These are phyloP conservation scores for Hanseniaspora vineae DNA, from an alignment of 805 yeast species.

Conservation along the genomic window DNA sequence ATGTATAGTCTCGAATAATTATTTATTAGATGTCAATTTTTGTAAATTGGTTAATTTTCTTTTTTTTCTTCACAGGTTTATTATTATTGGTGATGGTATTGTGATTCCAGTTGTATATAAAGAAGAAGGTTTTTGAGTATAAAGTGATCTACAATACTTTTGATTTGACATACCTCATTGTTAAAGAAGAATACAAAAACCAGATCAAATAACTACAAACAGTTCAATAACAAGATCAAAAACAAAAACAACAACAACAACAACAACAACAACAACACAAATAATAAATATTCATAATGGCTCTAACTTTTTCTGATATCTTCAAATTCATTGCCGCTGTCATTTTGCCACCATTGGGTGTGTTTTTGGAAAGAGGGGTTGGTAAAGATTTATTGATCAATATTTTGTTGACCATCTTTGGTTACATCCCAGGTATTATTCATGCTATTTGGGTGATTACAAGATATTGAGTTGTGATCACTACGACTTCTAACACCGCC, in stretches of 20 bases:
- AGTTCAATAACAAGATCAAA: neutral
- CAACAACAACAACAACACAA: neutral
- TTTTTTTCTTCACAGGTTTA: no score
- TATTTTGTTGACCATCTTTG: slow-evolving; percentile 49
- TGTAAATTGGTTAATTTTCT: no score
- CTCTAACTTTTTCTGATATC: slow-evolving; percentile 5
- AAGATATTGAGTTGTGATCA: slow-evolving; percentile 12
- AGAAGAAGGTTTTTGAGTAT: no score
- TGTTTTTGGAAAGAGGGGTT: slow-evolving; percentile 41
- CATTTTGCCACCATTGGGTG: slow-evolving; percentile 46
- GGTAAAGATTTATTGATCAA: slow-evolving; percentile 26
- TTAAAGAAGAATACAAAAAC: no score
- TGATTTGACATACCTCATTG: no score
- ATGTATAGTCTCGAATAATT: no score
- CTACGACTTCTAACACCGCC: no score
- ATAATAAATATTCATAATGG: slow-evolving; percentile 1
- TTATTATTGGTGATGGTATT: no score
- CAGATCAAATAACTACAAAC: no score
- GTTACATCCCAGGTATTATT: slow-evolving; percentile 60
- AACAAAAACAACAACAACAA: neutral
- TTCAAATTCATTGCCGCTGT: slow-evolving; percentile 19
- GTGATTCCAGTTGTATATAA: no score
- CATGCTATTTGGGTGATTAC: slow-evolving; percentile 45
- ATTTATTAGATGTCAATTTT: no score
- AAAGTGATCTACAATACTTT: no score